These are phyloP conservation scores for Discostella pseudostelligera DNA, from an alignment of 108 stramenopile genomes.

Conservation along the genomic window DNA sequence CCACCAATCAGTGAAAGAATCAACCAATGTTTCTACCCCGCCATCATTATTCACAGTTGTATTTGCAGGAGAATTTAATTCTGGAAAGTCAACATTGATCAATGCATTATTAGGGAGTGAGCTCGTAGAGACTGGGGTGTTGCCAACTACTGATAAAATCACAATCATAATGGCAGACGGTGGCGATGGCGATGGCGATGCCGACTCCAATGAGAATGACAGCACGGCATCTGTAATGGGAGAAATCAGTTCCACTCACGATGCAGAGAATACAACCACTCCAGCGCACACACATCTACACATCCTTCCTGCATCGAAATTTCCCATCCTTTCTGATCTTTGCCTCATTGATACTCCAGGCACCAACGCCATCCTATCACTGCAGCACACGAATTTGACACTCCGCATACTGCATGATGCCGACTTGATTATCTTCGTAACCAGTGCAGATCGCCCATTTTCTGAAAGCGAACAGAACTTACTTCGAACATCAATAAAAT, in stretches of 20 bases:
- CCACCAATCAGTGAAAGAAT: slow-evolving; percentile 2
- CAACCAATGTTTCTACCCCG: slow-evolving; percentile 4
- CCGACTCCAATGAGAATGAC: slow-evolving; percentile 4
- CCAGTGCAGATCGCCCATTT: slow-evolving; percentile 85
- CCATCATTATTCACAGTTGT: slow-evolving; percentile 68
- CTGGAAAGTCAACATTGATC: slow-evolving; percentile 87
- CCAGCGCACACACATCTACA: slow-evolving; percentile 26
- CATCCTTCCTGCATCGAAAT: slow-evolving; percentile 36
- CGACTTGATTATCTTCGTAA: slow-evolving; percentile 82
- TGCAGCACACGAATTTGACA: slow-evolving; percentile 70
- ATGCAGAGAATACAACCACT: slow-evolving; percentile 1
- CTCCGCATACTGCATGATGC: slow-evolving; percentile 70
- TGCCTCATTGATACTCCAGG: slow-evolving; percentile 85
- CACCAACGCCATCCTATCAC: slow-evolving; percentile 73
- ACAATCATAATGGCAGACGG: slow-evolving; percentile 53
- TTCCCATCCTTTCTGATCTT: slow-evolving; percentile 66
- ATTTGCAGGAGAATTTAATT: slow-evolving; percentile 84
- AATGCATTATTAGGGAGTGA: slow-evolving; percentile 79
- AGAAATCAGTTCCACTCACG: background rate
- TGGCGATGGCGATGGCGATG: slow-evolving; percentile 8
- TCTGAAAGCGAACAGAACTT: slow-evolving; percentile 67
- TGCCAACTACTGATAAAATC: slow-evolving; percentile 81
- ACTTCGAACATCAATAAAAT: slow-evolving; percentile 55
- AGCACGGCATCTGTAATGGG: background rate
- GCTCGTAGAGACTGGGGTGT: slow-evolving; percentile 69